Conservation (phyloP, 495 filamentous ascomycete species). For the Tricharina praecox region DNA sequence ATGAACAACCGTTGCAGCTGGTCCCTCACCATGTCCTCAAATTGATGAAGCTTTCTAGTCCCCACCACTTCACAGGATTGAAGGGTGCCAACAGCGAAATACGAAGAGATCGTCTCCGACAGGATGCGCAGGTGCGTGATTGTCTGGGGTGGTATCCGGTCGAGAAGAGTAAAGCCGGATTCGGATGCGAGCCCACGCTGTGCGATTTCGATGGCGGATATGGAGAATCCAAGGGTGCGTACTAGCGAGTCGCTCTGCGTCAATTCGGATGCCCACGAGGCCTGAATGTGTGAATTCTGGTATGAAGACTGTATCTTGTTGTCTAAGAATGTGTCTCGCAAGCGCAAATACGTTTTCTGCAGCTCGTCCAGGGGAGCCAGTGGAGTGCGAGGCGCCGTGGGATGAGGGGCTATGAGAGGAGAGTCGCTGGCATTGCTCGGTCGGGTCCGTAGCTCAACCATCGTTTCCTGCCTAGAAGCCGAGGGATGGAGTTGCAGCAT, state of each 20-base stretch:
- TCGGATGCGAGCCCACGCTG: conserved; percentile 73
- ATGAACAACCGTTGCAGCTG: conserved; percentile 63
- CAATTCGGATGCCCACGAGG: conserved; percentile 3
- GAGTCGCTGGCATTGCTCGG: too few species aligned
- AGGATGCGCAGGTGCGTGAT: conserved; percentile 81
- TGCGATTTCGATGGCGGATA: conserved; percentile 77
- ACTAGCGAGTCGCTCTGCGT: conserved; percentile 44
- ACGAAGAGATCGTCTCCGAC: conserved; percentile 73
- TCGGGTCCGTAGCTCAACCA: background rate
- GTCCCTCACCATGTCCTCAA: conserved; percentile 47
- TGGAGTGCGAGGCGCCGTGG: background rate
- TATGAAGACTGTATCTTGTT: conserved; percentile 48
- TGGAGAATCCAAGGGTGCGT: conserved; percentile 65
- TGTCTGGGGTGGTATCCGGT: conserved; percentile 63
- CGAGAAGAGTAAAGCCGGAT: conserved; percentile 57
- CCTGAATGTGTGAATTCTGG: background rate
- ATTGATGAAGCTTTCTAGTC: conserved; percentile 47
- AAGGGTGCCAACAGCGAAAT: conserved; percentile 58
- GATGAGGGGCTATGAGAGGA: conserved; percentile 1
- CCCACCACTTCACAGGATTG: conserved; percentile 37
- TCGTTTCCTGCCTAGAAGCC: background rate
- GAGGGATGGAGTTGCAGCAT: conserved; percentile 35
- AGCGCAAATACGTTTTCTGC: conserved; percentile 58
- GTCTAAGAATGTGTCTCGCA: conserved; percentile 57
- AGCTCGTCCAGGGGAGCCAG: conserved; percentile 38